Evolutionary conservation across 306 rosid genomes (phyloP), one percentile per base, ranked within the genome.

Genomic region (Fragaria nilgerrensis): DNA sequence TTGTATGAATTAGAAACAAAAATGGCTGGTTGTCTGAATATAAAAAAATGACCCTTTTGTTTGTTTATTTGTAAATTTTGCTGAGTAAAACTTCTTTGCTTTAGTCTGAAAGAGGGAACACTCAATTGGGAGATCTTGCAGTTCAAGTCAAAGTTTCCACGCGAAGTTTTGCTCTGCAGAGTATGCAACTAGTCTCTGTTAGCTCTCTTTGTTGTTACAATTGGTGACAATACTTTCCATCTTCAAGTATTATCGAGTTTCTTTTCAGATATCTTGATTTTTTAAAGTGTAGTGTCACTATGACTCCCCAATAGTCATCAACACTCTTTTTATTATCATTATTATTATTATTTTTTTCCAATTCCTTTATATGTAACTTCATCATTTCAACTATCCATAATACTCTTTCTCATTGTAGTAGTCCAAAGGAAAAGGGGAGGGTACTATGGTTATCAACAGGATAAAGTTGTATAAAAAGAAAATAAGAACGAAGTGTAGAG

Each of bases 121-220:
- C 97, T 94, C 76, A 94, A 92, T 82, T 92, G 85, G 87, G 97
- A 92, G 85, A 85, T 90, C 15, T 79, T 94, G 88, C 95, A 92
- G 80, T 92, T 90, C 90, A 94, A 94, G 89, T 88, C 95, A 70
- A 89, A 86, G 84, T 94, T 94, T 85, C 96, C 98, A 17, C 95
- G 90, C 49, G 91, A 94, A 87, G 86, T 94, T 82, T 87, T 94
- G 82, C 95, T 94, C 14, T 92, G 97, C 87, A 85, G 98, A 70
- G 98, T 94, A 94, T 70, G 96, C 75, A 69, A 41, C 49, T 29
- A 62, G 67, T 79, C 63, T 6, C 52, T 37, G n/a, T 39, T 47
- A 27, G 61, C 43, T 72, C 20, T n/a, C 41, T 64, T 68, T 45
- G 32, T 36, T 63, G 10, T 36, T n/a, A 14, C 63, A 9, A 10